Evolutionary conservation across 495 filamentous ascomycete species (phyloP).

Genomic region (Penicillium dipodomyicola): DNA sequence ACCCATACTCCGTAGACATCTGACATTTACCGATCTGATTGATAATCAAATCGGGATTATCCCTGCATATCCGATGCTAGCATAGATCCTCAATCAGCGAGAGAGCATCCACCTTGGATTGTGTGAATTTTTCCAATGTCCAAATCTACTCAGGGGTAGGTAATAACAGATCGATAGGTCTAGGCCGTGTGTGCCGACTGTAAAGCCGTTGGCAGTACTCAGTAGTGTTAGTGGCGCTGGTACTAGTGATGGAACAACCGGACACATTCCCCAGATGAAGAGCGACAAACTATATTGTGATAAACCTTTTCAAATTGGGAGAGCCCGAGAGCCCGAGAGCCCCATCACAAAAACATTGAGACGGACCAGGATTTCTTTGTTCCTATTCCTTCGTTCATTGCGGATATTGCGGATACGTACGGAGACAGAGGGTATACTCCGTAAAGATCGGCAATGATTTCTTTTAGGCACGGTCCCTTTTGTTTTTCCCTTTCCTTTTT

Average conservation of each 20-base stretch:
- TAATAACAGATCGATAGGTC: background rate
- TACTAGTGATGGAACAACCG: background rate
- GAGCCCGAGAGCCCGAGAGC: background rate
- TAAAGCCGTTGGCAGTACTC: background rate
- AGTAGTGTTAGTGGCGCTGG: background rate
- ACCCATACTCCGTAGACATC: too few relatives aligned
- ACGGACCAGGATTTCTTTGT: background rate
- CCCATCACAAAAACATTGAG: background rate
- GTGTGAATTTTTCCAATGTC: background rate
- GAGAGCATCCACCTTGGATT: background rate
- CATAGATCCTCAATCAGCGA: background rate
- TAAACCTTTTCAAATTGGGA: constrained; percentile 4
- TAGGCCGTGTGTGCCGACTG: background rate
- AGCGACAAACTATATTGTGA: constrained; percentile 3
- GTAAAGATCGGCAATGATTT: background rate
- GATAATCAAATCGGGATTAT: background rate
- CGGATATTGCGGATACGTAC: background rate
- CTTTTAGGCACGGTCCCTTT: background rate
- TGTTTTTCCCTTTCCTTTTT: background rate
- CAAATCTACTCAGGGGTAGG: constrained; percentile 3
- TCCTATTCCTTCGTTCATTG: background rate
- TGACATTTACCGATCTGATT: too few relatives aligned
- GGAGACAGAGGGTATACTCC: background rate
- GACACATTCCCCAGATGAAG: background rate
- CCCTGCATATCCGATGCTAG: background rate